These are phyloP conservation scores for Crucihimalaya himalaica DNA, from an alignment of 345 rosid species.

Conservation along the genomic window DNA sequence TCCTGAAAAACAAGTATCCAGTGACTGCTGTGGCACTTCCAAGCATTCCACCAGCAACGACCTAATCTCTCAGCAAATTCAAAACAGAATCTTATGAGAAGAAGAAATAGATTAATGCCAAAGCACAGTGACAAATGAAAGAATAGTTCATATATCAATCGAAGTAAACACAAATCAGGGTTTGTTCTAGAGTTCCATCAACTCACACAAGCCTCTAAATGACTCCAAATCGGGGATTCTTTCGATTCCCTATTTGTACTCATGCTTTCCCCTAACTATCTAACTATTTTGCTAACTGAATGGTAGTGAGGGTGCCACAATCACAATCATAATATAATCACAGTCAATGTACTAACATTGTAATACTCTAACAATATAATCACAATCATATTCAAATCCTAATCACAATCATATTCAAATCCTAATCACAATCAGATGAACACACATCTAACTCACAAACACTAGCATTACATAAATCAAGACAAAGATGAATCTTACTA, in stretches of 20 bases:
- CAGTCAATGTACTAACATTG: no score
- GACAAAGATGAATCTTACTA: background rate
- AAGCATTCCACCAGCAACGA: slow-evolving; percentile 78
- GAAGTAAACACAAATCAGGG: background rate
- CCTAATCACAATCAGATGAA: no score
- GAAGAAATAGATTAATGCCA: background rate
- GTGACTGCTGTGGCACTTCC: slow-evolving; percentile 63
- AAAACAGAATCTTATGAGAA: slow-evolving; percentile 17
- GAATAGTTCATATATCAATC: slow-evolving; percentile 1
- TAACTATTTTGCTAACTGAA: background rate
- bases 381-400: no score
- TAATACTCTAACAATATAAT: no score
- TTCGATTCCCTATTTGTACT: background rate
- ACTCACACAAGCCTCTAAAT: slow-evolving; percentile 1
- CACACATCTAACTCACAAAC: no score
- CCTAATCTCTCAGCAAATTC: slow-evolving; percentile 54
- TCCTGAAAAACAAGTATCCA: slow-evolving; percentile 58
- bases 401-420: no score
- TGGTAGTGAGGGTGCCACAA: background rate
- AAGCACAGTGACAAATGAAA: slow-evolving; percentile 6
- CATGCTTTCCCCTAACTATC: background rate
- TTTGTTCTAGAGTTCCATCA: background rate
- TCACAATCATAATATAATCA: no score
- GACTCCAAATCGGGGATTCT: background rate
- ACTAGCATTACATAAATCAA: no score